These are phyloP conservation scores for Phaffia rhodozyma DNA, from an alignment of 1,284 basidiomycete species.

Conservation along the genomic window DNA sequence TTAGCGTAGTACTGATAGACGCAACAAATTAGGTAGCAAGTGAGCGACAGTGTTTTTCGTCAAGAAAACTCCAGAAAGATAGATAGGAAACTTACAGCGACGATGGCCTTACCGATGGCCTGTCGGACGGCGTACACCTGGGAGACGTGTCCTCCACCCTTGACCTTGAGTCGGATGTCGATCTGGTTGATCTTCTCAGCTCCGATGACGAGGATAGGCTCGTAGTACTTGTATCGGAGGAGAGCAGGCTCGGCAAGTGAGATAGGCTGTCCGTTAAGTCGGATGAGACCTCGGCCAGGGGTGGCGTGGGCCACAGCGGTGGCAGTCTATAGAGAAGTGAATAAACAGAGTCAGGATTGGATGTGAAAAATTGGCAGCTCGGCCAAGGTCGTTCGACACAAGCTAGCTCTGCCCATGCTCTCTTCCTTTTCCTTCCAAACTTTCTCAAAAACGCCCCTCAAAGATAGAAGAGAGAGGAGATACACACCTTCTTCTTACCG, in stretches of 20 bases:
- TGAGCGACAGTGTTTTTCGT: background rate
- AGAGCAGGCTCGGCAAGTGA: constrained; percentile 87
- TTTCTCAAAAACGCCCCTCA: constrained; percentile 8
- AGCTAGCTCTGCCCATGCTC: background rate
- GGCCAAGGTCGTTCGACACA: background rate
- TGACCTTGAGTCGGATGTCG: constrained; percentile 96
- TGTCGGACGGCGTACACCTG: constrained; percentile 99
- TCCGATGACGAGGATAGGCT: constrained; percentile 79
- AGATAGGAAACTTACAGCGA: constrained; percentile 43
- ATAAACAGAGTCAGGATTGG: background rate
- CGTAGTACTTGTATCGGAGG: constrained; percentile 97
- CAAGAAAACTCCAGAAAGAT: constrained; percentile 18
- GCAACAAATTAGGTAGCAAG: constrained; percentile 9
- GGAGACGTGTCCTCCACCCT: constrained; percentile 98
- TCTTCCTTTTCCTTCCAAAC: background rate
- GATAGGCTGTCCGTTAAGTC: constrained; percentile 95
- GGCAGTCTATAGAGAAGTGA: constrained; percentile 57
- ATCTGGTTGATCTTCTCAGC: constrained; percentile 71
- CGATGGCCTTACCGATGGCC: constrained; percentile 94
- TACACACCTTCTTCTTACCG: constrained; percentile 90
- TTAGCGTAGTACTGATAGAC: constrained; percentile 69
- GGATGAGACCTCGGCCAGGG: constrained; percentile 94
- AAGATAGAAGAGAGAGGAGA: constrained; percentile 10
- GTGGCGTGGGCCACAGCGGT: constrained; percentile 92
- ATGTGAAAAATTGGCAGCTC: background rate